A percentile compares a stretch with the other conserved stretches of the same genome.
phyloP scores from a whole-genome alignment of 768 basidiomycete species.

The Auricularia sp. region DNA sequence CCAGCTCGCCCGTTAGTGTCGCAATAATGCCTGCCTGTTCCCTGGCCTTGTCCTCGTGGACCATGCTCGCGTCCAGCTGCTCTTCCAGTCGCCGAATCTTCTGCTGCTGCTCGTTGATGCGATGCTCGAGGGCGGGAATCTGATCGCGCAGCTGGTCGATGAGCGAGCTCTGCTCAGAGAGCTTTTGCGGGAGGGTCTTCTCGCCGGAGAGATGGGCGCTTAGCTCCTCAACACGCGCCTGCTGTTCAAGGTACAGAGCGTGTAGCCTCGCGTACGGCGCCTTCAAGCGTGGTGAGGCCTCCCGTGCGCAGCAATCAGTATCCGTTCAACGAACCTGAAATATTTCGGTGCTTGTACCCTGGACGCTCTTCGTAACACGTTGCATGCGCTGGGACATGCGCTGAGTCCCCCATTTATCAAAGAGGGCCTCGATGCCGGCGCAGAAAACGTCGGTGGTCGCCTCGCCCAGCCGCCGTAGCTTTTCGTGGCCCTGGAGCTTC shows the following conservation, averaged over 20 bases:
- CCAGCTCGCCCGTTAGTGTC: neutral
- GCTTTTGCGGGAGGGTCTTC: neutral
- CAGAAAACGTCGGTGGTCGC: neutral
- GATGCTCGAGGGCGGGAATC: neutral
- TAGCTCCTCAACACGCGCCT: neutral
- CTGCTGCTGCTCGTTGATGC: neutral
- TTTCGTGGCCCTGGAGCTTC: neutral
- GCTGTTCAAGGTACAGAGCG: neutral
- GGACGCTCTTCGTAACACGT: neutral
- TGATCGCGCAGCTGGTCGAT: neutral
- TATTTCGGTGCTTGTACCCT: neutral
- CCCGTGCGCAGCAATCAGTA: neutral
- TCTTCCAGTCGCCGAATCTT: neutral
- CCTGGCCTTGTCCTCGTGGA: neutral
- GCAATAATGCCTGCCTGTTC: neutral
- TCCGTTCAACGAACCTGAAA: neutral
- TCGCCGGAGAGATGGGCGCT: constrained; percentile 1
- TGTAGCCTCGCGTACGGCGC: neutral
- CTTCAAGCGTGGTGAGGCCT: neutral
- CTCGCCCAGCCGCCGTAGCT: neutral
- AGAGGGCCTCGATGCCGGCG: neutral
- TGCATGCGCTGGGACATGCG: constrained; percentile 1
- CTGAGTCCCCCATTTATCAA: neutral
- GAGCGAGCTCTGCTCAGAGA: neutral
- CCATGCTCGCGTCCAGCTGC: neutral